Evolutionary conservation across 345 rosid species (phyloP).

Genomic region (Hypericum androsaemum): DNA sequence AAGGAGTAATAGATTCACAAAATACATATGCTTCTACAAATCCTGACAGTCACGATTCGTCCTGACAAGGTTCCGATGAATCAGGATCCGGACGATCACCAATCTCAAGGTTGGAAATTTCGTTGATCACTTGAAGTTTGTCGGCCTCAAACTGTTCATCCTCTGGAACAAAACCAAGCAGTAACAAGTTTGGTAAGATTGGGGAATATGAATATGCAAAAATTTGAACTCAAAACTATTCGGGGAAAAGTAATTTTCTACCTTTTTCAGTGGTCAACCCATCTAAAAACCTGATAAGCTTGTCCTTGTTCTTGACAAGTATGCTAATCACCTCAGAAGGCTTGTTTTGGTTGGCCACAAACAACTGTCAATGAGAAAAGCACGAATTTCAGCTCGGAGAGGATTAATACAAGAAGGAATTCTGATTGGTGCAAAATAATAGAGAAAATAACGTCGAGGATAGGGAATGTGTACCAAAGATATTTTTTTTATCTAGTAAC

Average conservation of each 20-base stretch:
- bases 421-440: too few relatives aligned
- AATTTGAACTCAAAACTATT: neutral
- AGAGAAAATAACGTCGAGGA: too few relatives aligned
- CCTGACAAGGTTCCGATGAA: neutral
- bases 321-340: conserved; percentile 14
- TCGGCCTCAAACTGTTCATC: conserved; percentile 6
- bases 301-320: conserved; percentile 13
- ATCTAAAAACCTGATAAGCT: conserved; percentile 16
- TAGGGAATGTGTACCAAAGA: too few relatives aligned
- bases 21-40: too few relatives aligned
- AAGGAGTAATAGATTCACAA: too few relatives aligned
- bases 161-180: neutral
- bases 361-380: neutral
- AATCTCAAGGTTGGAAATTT: neutral
- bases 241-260: neutral
- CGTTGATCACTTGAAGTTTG: conserved; percentile 2
- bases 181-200: neutral
- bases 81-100: neutral
- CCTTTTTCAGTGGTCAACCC: conserved; percentile 15
- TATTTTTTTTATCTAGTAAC: too few relatives aligned
- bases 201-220: neutral
- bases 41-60: neutral
- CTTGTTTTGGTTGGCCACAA: conserved; percentile 16
- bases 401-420: neutral
- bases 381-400: neutral